These are phyloP conservation scores for Bipolaris gigantea DNA, from an alignment of 2,329 filamentous ascomycete species.

Conservation along the genomic window DNA sequence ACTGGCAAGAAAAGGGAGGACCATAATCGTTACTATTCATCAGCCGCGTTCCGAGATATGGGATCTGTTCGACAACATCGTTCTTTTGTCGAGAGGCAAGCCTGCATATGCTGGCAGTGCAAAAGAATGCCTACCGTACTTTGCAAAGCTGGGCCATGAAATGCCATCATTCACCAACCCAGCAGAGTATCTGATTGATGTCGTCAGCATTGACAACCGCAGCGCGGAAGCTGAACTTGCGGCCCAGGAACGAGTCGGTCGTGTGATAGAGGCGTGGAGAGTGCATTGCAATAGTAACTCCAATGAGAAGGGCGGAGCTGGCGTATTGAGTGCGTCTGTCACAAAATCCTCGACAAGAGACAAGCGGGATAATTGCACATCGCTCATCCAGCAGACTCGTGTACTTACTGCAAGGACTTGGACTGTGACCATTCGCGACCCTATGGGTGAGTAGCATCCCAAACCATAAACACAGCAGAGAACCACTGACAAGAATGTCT, in stretches of 20 bases:
- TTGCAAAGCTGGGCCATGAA: slow-evolving; percentile 61
- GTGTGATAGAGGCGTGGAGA: slow-evolving; percentile 64
- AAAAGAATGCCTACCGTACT: slow-evolving; percentile 64
- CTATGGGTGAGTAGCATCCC: slow-evolving; percentile 57
- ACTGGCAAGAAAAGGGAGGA: slow-evolving; percentile 68
- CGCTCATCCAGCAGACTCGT: slow-evolving; percentile 63
- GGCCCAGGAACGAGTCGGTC: slow-evolving; percentile 62
- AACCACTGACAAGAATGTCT: not conserved
- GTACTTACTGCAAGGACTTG: slow-evolving; percentile 71
- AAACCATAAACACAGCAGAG: not conserved
- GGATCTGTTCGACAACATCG: slow-evolving; percentile 72
- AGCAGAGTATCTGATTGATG: slow-evolving; percentile 74
- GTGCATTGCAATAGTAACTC: slow-evolving; percentile 19
- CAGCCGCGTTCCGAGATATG: slow-evolving; percentile 80
- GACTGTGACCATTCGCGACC: slow-evolving; percentile 73
- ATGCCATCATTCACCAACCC: slow-evolving; percentile 76
- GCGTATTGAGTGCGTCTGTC: not conserved
- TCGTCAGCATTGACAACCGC: slow-evolving; percentile 73
- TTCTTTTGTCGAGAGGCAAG: slow-evolving; percentile 68
- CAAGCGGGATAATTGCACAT: slow-evolving; percentile 51
- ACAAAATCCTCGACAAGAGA: slow-evolving; percentile 11
- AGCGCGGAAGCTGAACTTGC: slow-evolving; percentile 65
- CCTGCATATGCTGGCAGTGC: slow-evolving; percentile 68
- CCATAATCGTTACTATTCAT: slow-evolving; percentile 74
- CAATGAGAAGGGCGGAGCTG: slow-evolving; percentile 18